Evolutionary conservation across 495 filamentous ascomycete genomes (phyloP), one percentile per base, ranked within the genome.

Genomic region (Aspergillus cristatus): DNA sequence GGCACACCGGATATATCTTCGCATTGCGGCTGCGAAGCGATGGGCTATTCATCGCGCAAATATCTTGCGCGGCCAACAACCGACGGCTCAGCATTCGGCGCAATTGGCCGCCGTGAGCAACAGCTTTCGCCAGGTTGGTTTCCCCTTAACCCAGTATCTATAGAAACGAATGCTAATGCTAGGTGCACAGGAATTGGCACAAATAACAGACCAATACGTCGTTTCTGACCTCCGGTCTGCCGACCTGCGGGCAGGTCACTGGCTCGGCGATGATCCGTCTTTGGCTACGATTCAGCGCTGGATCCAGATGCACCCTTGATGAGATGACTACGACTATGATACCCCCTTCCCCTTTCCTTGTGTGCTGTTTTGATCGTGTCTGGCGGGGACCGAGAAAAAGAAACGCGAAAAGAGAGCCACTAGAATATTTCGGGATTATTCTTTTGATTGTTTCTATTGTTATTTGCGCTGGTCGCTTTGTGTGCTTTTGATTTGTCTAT

Each of bases 1-100:
- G 58, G 85, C 75, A 25, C 86, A 91, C 55, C 84, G 81, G 57
- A 86, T 88, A 42, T 89, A 89, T 48, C 72, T 90, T 13, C 79
- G 82, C 18, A 81, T 84, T 28, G 75, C 75, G 3, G 85, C 86
- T 11, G 84, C 79, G 14, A 75, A 78, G 48, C 72, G 84, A 54
- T 95, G 88, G 88, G 63, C 84, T 46, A 80, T 85, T 45, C 74
- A 79, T 48, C 74, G 87, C 28, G 70, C 79, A 14, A 64, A 67
- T 25, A 65, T 86, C 31, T 67, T 90, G 17, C 70, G 76, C 45
- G 82, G 82, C 28, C 70, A 76, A 41, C 67, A 67, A 44, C 73
- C 82, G 34, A 70, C 71, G 35, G 57, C 70, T 20, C 65, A 71
- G 32, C 74, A 83, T 48, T 59, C 68, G 18, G 47, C 70, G 6